These are phyloP conservation scores for Phyllosticta capitalensis DNA, from an alignment of 2,329 filamentous ascomycete genomes.

Conservation along the genomic window DNA sequence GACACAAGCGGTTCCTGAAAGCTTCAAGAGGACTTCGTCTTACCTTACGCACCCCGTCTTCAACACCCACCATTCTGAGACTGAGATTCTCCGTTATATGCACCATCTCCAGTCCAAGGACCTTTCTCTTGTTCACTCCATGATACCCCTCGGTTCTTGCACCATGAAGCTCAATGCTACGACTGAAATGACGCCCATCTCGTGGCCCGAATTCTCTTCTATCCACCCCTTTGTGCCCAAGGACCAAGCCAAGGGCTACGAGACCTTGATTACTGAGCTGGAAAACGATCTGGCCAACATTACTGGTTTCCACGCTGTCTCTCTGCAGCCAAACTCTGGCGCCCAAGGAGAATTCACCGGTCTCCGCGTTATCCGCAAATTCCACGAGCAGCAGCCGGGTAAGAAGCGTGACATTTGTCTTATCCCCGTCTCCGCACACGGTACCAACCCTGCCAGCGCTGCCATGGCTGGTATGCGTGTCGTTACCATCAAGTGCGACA, in stretches of 20 bases:
- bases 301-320: slow-evolving; percentile 83
- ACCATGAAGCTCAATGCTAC: slow-evolving; percentile 98
- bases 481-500: slow-evolving; percentile 83
- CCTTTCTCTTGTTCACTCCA: slow-evolving; percentile 85
- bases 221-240: slow-evolving; percentile 72
- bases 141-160: slow-evolving; percentile 95
- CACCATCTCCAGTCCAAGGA: slow-evolving; percentile 90
- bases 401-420: slow-evolving; percentile 82
- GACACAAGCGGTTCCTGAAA: slow-evolving; percentile 38
- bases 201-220: slow-evolving; percentile 63
- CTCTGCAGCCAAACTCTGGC: slow-evolving; percentile 89
- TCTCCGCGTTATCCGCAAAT: slow-evolving; percentile 78
- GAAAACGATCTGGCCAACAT: slow-evolving; percentile 68
- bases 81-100: slow-evolving; percentile 88
- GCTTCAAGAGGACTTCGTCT: slow-evolving; percentile 58
- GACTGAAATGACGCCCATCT: slow-evolving; percentile 83
- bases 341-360: slow-evolving; percentile 94
- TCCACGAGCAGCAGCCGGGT: slow-evolving; percentile 56
- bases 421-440: slow-evolving; percentile 90
- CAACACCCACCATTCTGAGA: slow-evolving; percentile 91
- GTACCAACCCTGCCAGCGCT: slow-evolving; percentile 90
- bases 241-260: slow-evolving; percentile 58
- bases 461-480: slow-evolving; percentile 95
- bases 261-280: slow-evolving; percentile 60
- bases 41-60: slow-evolving; percentile 89